phyloP scores from a whole-genome alignment of 371 early-diverging fungal species.

The Gilbertella persicaria region DNA sequence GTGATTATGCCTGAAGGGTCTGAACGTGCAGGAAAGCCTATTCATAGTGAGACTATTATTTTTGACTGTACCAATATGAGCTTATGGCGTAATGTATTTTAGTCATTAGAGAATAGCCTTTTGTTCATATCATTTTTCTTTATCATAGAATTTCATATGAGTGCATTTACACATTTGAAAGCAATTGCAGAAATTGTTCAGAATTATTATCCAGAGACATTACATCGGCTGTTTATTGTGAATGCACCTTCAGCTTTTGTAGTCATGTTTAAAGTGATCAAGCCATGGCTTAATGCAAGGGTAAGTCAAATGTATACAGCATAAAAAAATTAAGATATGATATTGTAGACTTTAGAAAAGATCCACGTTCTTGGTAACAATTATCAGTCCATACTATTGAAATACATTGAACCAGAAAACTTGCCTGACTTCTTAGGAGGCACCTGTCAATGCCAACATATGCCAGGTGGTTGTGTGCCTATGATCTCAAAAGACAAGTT shows the following conservation, averaged over 20 bases:
- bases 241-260: conserved; percentile 81
- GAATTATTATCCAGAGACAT: conserved; percentile 80
- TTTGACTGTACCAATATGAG: conserved; percentile 81
- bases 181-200: conserved; percentile 74
- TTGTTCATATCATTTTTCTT: conserved; percentile 2
- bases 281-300: conserved; percentile 76
- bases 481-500: conserved; percentile 24
- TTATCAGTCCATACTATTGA: conserved; percentile 55
- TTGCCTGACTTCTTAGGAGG: conserved; percentile 79
- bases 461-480: conserved; percentile 72
- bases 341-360: conserved; percentile 62
- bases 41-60: conserved; percentile 77
- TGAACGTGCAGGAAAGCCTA: conserved; percentile 60
- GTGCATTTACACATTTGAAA: conserved; percentile 69
- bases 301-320: conserved; percentile 12
- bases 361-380: conserved; percentile 72
- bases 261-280: conserved; percentile 74
- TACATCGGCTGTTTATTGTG: conserved; percentile 74
- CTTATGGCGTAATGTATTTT: conserved; percentile 52
- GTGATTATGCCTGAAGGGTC: conserved; percentile 72
- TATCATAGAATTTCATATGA: conserved; percentile 65
- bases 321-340: not conserved
- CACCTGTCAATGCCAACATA: conserved; percentile 72
- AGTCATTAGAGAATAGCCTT: not conserved
- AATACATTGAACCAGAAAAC: conserved; percentile 71